A percentile compares a stretch with the other conserved stretches of the same genome.
These are phyloP conservation scores for Leishmania aethiopica DNA, from an alignment of 208 protist genomes.

Conservation along the genomic window DNA sequence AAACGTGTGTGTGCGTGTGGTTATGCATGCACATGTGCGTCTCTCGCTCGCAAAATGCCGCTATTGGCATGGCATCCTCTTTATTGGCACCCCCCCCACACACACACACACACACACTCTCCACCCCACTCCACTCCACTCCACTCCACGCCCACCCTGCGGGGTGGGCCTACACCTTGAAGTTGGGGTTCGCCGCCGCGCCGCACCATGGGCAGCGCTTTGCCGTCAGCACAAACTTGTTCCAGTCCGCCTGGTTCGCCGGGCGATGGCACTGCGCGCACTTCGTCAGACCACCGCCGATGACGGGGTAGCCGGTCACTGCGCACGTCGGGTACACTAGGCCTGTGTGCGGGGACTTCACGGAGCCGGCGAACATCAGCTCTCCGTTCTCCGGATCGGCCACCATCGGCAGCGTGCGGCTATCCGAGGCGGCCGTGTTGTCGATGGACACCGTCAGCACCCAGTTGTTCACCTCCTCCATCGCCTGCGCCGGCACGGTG, in stretches of 20 bases:
- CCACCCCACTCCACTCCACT: background rate
- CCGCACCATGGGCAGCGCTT: conserved; percentile 93
- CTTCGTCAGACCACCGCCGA: conserved; percentile 62
- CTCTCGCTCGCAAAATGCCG: background rate
- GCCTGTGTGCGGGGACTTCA: conserved; percentile 76
- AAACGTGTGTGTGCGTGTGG: background rate
- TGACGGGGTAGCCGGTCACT: conserved; percentile 89
- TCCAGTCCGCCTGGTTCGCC: conserved; percentile 93
- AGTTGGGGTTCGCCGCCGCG: conserved; percentile 56
- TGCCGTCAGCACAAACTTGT: conserved; percentile 74
- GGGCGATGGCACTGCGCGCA: conserved; percentile 79
- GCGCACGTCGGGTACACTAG: conserved; percentile 84
- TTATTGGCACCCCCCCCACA: no score
- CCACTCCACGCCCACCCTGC: background rate
- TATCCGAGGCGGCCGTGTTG: conserved; percentile 40
- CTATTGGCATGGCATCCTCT: background rate
- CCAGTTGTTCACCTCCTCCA: conserved; percentile 92
- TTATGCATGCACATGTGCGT: background rate
- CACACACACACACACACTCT: no score
- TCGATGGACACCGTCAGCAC: conserved; percentile 93
- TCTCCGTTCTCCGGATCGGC: conserved; percentile 65
- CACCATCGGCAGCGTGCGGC: conserved; percentile 62
- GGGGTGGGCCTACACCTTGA: conserved; percentile 43
- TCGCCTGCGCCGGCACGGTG: conserved; percentile 43
- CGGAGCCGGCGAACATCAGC: conserved; percentile 83